Base-by-base conservation (phyloP, 2,329 filamentous ascomycete genomes). In the Neurospora crassa region DNA sequence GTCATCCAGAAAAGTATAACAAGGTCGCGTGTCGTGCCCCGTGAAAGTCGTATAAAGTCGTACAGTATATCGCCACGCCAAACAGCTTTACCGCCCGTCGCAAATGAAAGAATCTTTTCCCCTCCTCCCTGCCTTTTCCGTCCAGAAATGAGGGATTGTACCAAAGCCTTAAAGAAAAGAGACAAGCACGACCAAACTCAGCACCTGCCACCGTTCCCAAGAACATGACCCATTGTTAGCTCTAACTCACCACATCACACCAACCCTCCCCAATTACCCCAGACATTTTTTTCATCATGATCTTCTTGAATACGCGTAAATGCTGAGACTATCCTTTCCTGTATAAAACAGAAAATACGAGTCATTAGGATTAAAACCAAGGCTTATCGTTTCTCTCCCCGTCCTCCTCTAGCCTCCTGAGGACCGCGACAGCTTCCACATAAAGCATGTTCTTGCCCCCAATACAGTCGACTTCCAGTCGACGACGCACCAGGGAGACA, bases 401-500 rank as follows among this genome's bases (percentile, higher is more conserved):
- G 1, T 81, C 80, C 73, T 84, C 82, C 74, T 87, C 84, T 69
- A 89, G 77, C 75, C 83, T 85, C 74, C 79, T 82, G 74, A 90
- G 74, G 69, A 88, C 86, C 1, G 82, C 79, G 3, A 87, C 80
- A 7, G 86, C 85, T 75, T 89, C 87, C 34, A 85, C 81, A 63
- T 86, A 84, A 68, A 88, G 76, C 67, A 84, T 82, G 74, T 82
- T 87, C 68, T 82, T 81, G 24, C 81, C 80, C 6, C 84, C 86
- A 3, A 84, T 77, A 45, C 84, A 85, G 69, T 88, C 87, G 59
- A 77, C 77, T 75, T 86, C 84, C 59, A 89, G 78, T 59, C 82
- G 78, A 42, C 81, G 79, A 18, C 82, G 80, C 7, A 84, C 85
- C 72, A 88, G 80, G 14, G 82, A 80, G n/a, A 89, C 81, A 3